Conservation (phyloP, 2,329 filamentous ascomycete genomes). For the Penicillium sumatraense region DNA sequence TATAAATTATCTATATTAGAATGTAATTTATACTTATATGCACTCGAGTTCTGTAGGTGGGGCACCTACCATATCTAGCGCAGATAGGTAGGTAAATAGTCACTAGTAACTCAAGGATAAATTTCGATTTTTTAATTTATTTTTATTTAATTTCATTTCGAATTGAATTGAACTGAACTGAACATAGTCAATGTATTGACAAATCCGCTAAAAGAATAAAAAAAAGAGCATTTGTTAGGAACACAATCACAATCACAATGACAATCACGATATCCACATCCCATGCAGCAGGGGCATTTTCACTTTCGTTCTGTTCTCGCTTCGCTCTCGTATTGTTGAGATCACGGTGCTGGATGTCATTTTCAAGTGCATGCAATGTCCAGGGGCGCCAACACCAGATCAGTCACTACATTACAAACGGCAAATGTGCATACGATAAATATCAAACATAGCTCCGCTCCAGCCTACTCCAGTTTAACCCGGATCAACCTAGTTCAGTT, state of each 20-base stretch:
- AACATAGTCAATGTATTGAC: slow-evolving; percentile 31
- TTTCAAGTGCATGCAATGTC: slow-evolving; percentile 7
- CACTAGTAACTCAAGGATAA: no score
- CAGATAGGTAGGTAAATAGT: no score
- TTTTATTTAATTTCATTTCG: not conserved
- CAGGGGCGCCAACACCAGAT: slow-evolving; percentile 2
- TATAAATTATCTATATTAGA: no score
- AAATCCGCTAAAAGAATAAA: slow-evolving; percentile 28
- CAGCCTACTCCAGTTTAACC: no score
- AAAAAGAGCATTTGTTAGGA: no score
- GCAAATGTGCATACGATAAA: slow-evolving; percentile 3
- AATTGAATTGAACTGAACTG: not conserved
- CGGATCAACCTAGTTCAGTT: slow-evolving; percentile 56
- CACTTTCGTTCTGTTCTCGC: no score
- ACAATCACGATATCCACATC: slow-evolving; percentile 27
- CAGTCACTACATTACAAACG: slow-evolving; percentile 6
- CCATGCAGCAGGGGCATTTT: slow-evolving; percentile 22
- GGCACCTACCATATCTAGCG: no score
- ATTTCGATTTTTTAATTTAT: not conserved
- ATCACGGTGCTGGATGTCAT: slow-evolving; percentile 15
- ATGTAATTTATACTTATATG: no score
- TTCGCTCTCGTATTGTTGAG: slow-evolving; percentile 17
- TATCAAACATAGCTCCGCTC: not conserved
- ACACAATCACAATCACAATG: slow-evolving; percentile 13
- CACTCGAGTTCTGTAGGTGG: no score